Evolutionary conservation across 805 yeast species (phyloP).

Genomic region (Metschnikowia noctiluminum): DNA sequence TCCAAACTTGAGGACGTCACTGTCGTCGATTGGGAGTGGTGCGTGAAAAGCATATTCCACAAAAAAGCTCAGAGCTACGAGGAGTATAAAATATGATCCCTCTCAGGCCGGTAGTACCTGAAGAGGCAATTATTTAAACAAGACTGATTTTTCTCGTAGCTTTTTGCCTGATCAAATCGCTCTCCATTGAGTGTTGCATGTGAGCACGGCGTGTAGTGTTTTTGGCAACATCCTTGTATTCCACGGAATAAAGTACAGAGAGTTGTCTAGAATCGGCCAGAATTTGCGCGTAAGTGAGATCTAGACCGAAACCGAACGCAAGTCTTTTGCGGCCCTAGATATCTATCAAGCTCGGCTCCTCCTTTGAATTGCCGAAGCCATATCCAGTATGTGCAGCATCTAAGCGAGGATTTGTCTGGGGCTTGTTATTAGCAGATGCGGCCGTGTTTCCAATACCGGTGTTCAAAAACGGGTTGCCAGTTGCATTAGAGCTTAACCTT

Average conservation of each 20-base stretch:
- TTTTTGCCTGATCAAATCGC: too few species aligned
- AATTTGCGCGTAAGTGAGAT: too few species aligned
- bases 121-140: too few species aligned
- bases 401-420: conserved; percentile 41
- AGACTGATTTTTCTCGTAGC: too few species aligned
- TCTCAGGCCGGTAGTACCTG: too few species aligned
- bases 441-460: conserved; percentile 49
- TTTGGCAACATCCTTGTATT: too few species aligned
- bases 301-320: too few species aligned
- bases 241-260: too few species aligned
- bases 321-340: conserved; percentile 23
- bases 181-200: background rate
- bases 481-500: conserved; percentile 34
- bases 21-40: conserved; percentile 64
- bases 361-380: conserved; percentile 83
- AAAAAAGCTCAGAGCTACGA: conserved; percentile 5
- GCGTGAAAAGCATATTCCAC: conserved; percentile 52
- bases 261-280: too few species aligned
- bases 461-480: conserved; percentile 60
- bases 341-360: conserved; percentile 47
- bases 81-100: background rate
- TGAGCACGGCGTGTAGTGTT: too few species aligned
- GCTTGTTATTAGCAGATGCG: conserved; percentile 4
- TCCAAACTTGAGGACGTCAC: conserved; percentile 20
- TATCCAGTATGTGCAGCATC: conserved; percentile 88